Evolutionary conservation across 1,284 basidiomycete species (phyloP).

Genomic region (Cutaneotrichosporon spelunceum): DNA sequence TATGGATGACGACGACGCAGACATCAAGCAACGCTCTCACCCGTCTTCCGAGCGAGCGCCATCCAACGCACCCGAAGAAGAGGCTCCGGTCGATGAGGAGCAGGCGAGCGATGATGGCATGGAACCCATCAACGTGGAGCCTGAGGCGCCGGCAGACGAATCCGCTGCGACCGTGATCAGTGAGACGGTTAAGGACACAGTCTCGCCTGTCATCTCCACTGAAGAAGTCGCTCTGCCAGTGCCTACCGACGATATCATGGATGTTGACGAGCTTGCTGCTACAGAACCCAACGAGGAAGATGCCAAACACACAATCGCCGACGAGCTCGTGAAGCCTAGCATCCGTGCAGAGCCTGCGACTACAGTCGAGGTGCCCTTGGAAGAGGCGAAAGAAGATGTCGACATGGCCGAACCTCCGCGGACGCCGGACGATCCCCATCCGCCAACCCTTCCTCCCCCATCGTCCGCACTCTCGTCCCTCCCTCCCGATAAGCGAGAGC

Average conservation of each 20-base stretch:
- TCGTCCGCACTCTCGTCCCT: constrained; percentile 21
- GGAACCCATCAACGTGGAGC: constrained; percentile 36
- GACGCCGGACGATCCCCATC: background rate
- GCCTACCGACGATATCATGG: constrained; percentile 16
- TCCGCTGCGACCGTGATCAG: constrained; percentile 16
- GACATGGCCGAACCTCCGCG: constrained; percentile 2
- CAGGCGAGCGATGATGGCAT: background rate
- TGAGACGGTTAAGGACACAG: background rate
- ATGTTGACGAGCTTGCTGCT: constrained; percentile 10
- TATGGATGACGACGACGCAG: constrained; percentile 8
- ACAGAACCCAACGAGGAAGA: background rate
- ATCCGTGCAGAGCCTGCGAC: background rate
- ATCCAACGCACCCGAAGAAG: background rate
- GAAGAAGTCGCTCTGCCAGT: background rate
- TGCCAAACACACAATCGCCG: background rate
- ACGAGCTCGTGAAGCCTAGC: background rate
- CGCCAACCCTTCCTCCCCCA: background rate
- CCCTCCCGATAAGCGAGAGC: constrained; percentile 6
- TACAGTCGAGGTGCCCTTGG: background rate
- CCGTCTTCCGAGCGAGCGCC: constrained; percentile 3
- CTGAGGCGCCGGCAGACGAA: constrained; percentile 33
- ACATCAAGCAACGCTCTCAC: constrained; percentile 2
- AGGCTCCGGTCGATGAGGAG: background rate
- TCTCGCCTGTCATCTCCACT: background rate
- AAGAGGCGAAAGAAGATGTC: constrained; percentile 4